A percentile compares a stretch with the other conserved stretches of the same genome.
phyloP scores from a whole-genome alignment of 148 eudicot genomes.

The Limonium bicolor region DNA sequence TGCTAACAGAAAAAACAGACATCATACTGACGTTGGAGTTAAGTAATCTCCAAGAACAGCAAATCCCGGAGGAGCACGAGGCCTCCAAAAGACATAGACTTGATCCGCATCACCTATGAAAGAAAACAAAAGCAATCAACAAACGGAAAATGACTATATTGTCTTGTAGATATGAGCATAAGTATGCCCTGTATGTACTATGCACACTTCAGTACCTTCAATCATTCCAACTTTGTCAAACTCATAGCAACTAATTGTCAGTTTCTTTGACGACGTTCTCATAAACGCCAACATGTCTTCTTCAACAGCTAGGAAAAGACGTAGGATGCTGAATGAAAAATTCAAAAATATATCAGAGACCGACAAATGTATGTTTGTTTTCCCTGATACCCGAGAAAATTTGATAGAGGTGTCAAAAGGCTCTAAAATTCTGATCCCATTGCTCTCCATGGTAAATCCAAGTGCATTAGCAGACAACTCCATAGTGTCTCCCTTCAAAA shows the following conservation, averaged over 20 bases:
- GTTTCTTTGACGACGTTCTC: constrained; percentile 61
- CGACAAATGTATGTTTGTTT: constrained; percentile 51
- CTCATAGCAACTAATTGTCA: constrained; percentile 82
- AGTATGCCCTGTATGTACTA: no score
- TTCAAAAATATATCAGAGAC: constrained; percentile 94
- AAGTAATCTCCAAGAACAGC: constrained; percentile 93
- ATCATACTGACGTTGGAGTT: constrained; percentile 60
- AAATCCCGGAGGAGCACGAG: constrained; percentile 96
- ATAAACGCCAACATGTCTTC: constrained; percentile 75
- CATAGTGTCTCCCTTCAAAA: constrained; percentile 64
- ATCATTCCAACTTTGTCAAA: constrained; percentile 85
- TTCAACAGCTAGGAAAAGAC: constrained; percentile 87
- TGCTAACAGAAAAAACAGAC: no score
- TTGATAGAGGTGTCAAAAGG: constrained; percentile 83
- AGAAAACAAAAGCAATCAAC: no score
- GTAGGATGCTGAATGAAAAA: constrained; percentile 86
- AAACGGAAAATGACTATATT: no score
- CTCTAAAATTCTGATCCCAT: constrained; percentile 85
- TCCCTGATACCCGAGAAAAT: constrained; percentile 69
- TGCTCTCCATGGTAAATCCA: constrained; percentile 92
- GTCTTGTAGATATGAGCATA: no score
- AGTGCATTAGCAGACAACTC: constrained; percentile 77
- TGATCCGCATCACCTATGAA: constrained; percentile 39
- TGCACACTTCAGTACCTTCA: constrained; percentile 34
- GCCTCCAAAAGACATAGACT: constrained; percentile 84